Base-by-base conservation (phyloP, 352 stramenopile genomes). In the Phytopythium litorale region DNA sequence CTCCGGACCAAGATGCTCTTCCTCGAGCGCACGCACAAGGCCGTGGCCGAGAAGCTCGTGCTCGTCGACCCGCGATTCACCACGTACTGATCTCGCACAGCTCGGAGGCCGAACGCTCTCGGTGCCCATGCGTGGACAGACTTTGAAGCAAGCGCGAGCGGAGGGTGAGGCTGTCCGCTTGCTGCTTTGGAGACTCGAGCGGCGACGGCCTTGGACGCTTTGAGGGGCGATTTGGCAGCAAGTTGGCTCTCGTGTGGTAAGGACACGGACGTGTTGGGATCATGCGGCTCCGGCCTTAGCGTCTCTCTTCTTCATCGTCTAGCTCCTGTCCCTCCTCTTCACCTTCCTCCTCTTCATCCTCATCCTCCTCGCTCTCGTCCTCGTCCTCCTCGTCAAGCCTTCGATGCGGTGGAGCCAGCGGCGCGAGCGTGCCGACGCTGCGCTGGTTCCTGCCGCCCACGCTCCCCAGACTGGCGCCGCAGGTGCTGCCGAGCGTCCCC, bases 1-100 rank as follows among this genome's bases (percentile, higher is more conserved):
- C 64, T 65, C 50, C 60, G 66, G 56, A 51, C 72, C 42, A 73
- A 72, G 49, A 81, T 80, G 72, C 64, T 75, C 5, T 76, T 80
- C 53, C 70, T 67, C 38, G 71, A 79, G 65, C 71, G 71, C 45
- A 70, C 71, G 37, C 71, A 79, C 61, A 75, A 75, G 52, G 67
- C 67, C 28, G 62, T 78, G 7, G 71, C 71, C 21, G 71, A 78
- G 18, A 59, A 64, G 7, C 65, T 78, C 1, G 65, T 49, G 53
- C n/a, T n/a, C 7, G 53, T 58, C 33, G 53, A 58, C 35, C 53
- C 53, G 35, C 53, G 53, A 35, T 58, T 58, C 53, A 37, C 19
- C 18, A 4, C 28, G 46, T 33, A 53, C 9, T n/a, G 15, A 21
- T 28, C n/a, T 19, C 7, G 23, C 8, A 12, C 11, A 0, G 12